Evolutionary conservation across 768 basidiomycete species (phyloP).

Genomic region (Kwoniella newhampshirensis): DNA sequence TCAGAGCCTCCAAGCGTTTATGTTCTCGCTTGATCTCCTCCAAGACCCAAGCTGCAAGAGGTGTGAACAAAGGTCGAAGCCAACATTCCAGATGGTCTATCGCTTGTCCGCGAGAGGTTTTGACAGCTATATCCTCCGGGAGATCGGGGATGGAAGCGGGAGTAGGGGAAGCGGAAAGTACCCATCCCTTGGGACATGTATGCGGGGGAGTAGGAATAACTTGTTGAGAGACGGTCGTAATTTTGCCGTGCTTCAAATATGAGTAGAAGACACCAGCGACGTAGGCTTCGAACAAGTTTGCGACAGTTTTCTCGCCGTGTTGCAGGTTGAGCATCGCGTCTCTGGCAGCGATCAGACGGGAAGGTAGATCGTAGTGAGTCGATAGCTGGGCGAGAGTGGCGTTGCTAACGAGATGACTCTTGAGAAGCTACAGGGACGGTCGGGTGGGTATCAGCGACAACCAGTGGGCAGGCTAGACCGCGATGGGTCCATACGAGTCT

Average conservation of each 20-base stretch:
- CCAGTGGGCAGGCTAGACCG: no score
- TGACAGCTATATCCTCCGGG: not conserved
- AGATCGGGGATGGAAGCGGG: not conserved
- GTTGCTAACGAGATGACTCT: conserved; percentile 27
- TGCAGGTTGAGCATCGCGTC: conserved; percentile 11
- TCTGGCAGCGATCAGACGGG: conserved; percentile 19
- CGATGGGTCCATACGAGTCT: no score
- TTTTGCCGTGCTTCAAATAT: conserved; percentile 14
- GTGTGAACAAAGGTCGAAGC: conserved; percentile 38
- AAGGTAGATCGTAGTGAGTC: conserved; percentile 26
- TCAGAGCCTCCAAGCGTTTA: not conserved
- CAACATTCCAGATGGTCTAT: conserved; percentile 29
- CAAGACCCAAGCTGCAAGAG: conserved; percentile 26
- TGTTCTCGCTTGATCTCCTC: conserved; percentile 21
- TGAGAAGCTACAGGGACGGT: not conserved
- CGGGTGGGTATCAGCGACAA: no score
- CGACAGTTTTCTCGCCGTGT: conserved; percentile 24
- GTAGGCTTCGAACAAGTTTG: conserved; percentile 46
- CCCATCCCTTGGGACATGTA: conserved; percentile 1
- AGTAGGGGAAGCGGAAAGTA: not conserved
- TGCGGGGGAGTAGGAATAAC: conserved; percentile 11
- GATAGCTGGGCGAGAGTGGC: conserved; percentile 34
- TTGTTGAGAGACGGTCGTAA: not conserved
- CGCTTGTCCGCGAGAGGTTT: conserved; percentile 20
- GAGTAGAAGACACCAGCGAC: conserved; percentile 40